phyloP scores from a whole-genome alignment of 225 moss, liverwort and hornwort species.

The Sphagnum contortum region DNA sequence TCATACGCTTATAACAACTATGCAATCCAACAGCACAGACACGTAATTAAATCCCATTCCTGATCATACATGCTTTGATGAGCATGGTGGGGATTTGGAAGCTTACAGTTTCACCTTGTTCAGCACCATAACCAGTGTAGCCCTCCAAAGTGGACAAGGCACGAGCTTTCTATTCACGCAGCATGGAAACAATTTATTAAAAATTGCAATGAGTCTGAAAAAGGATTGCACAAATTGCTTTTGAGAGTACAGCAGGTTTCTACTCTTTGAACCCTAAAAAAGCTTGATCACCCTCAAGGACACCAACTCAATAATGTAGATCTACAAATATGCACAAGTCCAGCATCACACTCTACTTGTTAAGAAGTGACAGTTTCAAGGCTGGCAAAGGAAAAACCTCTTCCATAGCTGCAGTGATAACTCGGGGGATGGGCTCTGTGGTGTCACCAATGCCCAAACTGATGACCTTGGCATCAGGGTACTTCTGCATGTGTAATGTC shows the following conservation, averaged over 20 bases:
- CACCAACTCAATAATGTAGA: too few species aligned
- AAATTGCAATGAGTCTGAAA: neutral
- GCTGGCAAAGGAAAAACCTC: conserved; percentile 19
- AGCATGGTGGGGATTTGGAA: neutral
- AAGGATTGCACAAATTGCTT: neutral
- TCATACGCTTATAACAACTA: too few species aligned
- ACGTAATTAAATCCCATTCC: too few species aligned
- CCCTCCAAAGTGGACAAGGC: conserved; percentile 82
- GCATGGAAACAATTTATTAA: neutral
- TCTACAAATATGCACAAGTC: too few species aligned
- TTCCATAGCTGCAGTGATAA: conserved; percentile 79
- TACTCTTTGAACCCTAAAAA: too few species aligned
- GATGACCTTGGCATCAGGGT: conserved; percentile 88
- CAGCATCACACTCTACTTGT: too few species aligned
- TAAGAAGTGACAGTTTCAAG: too few species aligned
- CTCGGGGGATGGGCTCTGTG: conserved; percentile 82
- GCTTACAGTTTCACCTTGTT: conserved; percentile 84
- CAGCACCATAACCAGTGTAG: conserved; percentile 93
- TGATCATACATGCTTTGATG: too few species aligned
- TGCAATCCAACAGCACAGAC: too few species aligned
- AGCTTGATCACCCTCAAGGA: too few species aligned
- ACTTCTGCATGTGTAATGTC: conserved; percentile 59
- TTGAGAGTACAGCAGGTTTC: too few species aligned
- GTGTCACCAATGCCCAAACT: conserved; percentile 97
- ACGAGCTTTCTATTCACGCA: conserved; percentile 55